Percentiles rank a stretch among this genome's conserved stretches.
Conservation (phyloP, 164 flowering plant species). For the Hamamelis virginiana region DNA sequence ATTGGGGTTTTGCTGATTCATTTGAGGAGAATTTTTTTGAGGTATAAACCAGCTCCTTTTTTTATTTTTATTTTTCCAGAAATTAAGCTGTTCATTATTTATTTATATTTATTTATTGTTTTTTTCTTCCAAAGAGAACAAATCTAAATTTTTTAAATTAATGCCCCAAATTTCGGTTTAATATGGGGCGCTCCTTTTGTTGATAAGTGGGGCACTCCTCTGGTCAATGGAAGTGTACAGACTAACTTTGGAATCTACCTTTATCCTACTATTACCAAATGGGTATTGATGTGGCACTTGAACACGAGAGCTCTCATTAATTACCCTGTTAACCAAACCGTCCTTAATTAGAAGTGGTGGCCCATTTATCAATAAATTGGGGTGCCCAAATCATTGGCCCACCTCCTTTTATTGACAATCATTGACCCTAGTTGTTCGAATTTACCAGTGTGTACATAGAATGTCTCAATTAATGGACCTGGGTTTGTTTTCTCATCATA, state of each 20-base stretch:
- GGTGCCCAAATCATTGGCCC: not conserved
- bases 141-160: no score
- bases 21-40: slow-evolving; percentile 4
- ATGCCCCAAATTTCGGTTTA: no score
- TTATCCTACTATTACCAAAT: no score
- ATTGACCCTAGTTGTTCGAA: not conserved
- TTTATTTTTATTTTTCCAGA: not conserved
- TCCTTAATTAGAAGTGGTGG: not conserved
- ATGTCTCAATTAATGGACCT: not conserved
- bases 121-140: no score
- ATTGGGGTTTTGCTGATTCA: not conserved
- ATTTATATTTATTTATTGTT: no score
- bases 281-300: no score
- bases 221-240: no score
- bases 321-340: not conserved
- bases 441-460: not conserved
- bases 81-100: no score
- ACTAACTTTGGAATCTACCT: no score
- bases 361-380: not conserved
- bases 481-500: not conserved
- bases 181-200: not conserved
- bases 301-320: no score
- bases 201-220: not conserved
- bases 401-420: not conserved
- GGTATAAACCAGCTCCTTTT: slow-evolving; percentile 12